phyloP scores from a whole-genome alignment of 2,329 filamentous ascomycete genomes.

The Mycosphaerelloides madeirae region DNA sequence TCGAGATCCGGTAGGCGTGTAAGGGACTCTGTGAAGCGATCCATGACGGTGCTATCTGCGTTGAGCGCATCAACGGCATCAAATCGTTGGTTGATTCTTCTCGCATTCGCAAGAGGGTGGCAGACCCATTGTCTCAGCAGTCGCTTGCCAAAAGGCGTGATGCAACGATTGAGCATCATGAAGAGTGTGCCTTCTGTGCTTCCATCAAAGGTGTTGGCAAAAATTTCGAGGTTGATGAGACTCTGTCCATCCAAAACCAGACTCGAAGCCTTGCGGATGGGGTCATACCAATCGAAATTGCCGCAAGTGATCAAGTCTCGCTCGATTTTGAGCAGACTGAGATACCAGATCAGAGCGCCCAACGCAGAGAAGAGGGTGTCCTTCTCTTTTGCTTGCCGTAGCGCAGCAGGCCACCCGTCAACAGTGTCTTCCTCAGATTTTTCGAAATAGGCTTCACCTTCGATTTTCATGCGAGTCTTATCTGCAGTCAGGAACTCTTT shows the following conservation, averaged over 20 bases:
- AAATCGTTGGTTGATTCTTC: constrained; percentile 85
- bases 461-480: constrained; percentile 73
- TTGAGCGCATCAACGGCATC: constrained; percentile 94
- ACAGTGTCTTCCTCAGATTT: constrained; percentile 50
- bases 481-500: constrained; percentile 91
- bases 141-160: constrained; percentile 94
- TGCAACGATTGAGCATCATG: constrained; percentile 82
- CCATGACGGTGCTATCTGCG: constrained; percentile 70
- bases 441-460: constrained; percentile 71
- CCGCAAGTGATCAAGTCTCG: constrained; percentile 79
- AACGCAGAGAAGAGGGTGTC: constrained; percentile 85
- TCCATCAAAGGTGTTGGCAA: constrained; percentile 87
- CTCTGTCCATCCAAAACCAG: constrained; percentile 93
- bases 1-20: constrained; percentile 92
- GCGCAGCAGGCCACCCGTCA: constrained; percentile 70
- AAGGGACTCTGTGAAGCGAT: constrained; percentile 83
- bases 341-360: constrained; percentile 81
- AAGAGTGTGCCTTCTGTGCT: constrained; percentile 83
- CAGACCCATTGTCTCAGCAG: constrained; percentile 97
- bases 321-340: constrained; percentile 80
- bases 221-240: constrained; percentile 95
- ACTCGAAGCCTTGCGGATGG: constrained; percentile 84
- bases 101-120: constrained; percentile 81
- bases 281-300: constrained; percentile 87
- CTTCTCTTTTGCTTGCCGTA: constrained; percentile 69